Percentiles rank a stretch among this genome's conserved stretches.
Conservation (phyloP, 2,329 filamentous ascomycete species). For the Sclerotinia nivalis region DNA sequence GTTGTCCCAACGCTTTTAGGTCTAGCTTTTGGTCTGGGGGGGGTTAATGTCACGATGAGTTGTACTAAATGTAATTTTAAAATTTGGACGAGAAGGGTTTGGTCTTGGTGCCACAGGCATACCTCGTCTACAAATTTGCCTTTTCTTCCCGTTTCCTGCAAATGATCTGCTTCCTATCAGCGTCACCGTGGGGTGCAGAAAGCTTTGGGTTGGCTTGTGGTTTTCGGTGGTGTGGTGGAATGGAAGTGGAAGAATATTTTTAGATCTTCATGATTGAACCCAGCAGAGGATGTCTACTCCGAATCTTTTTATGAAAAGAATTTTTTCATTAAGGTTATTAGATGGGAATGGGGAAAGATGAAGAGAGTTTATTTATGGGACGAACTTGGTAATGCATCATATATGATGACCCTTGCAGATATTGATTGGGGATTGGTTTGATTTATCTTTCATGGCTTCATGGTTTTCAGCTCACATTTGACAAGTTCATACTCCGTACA, state of each 20-base stretch:
- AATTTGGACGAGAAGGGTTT: slow-evolving; percentile 8
- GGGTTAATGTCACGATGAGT: slow-evolving; percentile 33
- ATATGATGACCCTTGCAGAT: too few species aligned
- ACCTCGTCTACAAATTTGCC: neutral
- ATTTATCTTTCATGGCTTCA: neutral
- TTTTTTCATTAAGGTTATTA: too few species aligned
- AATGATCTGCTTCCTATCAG: neutral
- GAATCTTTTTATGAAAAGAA: too few species aligned
- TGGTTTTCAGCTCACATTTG: neutral
- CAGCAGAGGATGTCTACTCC: neutral
- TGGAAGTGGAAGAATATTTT: slow-evolving; percentile 1
- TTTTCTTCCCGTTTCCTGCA: neutral
- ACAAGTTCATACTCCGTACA: neutral
- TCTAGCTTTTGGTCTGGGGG: neutral
- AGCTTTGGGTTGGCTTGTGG: neutral
- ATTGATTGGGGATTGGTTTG: too few species aligned
- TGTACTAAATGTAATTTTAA: slow-evolving; percentile 38
- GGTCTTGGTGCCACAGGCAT: neutral
- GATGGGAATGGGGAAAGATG: neutral
- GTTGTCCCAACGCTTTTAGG: neutral
- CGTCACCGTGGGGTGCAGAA: slow-evolving; percentile 22
- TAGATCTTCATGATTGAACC: neutral
- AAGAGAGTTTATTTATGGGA: too few species aligned
- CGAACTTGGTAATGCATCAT: too few species aligned
- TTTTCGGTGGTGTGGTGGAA: neutral